Conservation (phyloP, 2,329 filamentous ascomycete genomes). For the Pseudovirgaria hyperparasitica region DNA sequence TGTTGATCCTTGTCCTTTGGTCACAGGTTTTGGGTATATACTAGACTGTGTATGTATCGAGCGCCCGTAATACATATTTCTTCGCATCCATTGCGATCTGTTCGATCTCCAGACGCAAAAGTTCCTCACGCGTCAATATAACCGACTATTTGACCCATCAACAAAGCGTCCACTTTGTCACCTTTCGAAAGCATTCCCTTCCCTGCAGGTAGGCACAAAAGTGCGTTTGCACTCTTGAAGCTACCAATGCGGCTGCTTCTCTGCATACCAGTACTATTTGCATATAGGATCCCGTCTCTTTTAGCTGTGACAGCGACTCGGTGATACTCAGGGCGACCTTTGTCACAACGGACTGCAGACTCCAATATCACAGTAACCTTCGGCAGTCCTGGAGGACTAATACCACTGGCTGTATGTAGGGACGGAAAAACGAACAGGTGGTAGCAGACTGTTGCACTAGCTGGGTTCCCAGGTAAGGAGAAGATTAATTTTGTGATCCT, state of each 20-base stretch:
- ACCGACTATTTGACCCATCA: too few relatives aligned
- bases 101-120: too few relatives aligned
- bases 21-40: too few relatives aligned
- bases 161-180: constrained; percentile 57
- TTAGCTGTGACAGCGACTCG: constrained; percentile 59
- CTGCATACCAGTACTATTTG: constrained; percentile 77
- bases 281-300: constrained; percentile 54
- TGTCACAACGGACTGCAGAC: constrained; percentile 63
- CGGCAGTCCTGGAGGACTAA: constrained; percentile 55
- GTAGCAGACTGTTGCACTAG: constrained; percentile 82
- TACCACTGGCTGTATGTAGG: constrained; percentile 63
- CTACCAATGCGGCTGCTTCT: constrained; percentile 83
- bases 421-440: constrained; percentile 88
- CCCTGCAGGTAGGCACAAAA: constrained; percentile 61
- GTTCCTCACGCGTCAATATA: too few relatives aligned
- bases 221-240: constrained; percentile 73
- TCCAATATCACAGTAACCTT: constrained; percentile 57
- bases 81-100: too few relatives aligned
- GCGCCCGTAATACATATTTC: too few relatives aligned
- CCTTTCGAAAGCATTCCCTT: constrained; percentile 56
- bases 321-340: constrained; percentile 75
- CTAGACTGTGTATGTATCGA: too few relatives aligned
- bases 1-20: too few relatives aligned
- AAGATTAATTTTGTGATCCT: constrained; percentile 63
- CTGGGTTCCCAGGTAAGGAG: constrained; percentile 85